Conservation (phyloP, 2,329 filamentous ascomycete genomes). For the Exophiala bonariae region DNA sequence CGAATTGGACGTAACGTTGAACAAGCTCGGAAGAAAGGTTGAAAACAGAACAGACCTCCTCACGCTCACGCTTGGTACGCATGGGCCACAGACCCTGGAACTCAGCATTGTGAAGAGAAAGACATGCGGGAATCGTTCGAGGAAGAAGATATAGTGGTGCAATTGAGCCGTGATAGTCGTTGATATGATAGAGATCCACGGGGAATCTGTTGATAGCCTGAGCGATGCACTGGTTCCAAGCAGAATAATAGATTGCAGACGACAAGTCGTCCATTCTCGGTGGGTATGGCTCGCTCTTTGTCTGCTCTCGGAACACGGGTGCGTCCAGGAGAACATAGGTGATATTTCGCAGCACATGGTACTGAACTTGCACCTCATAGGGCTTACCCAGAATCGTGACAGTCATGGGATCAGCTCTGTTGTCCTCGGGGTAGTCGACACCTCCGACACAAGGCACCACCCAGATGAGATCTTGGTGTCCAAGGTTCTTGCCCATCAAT, state of each 20-base stretch:
- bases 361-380: slow-evolving; percentile 64
- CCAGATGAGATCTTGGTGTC: slow-evolving; percentile 66
- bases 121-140: slow-evolving; percentile 59
- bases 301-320: slow-evolving; percentile 65
- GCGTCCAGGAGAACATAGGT: slow-evolving; percentile 68
- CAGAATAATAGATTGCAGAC: slow-evolving; percentile 67
- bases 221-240: slow-evolving; percentile 70
- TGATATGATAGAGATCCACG: slow-evolving; percentile 66
- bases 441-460: slow-evolving; percentile 64
- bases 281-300: slow-evolving; percentile 64
- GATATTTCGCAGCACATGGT: slow-evolving; percentile 64
- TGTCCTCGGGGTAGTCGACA: slow-evolving; percentile 63
- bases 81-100: slow-evolving; percentile 71
- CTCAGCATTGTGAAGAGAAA: slow-evolving; percentile 69
- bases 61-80: slow-evolving; percentile 60
- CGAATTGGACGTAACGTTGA: slow-evolving; percentile 64
- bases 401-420: slow-evolving; percentile 60
- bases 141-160: slow-evolving; percentile 67
- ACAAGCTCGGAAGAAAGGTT: slow-evolving; percentile 60
- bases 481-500: slow-evolving; percentile 65
- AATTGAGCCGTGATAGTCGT: slow-evolving; percentile 64
- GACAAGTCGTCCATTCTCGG: slow-evolving; percentile 69
- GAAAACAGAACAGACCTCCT: slow-evolving; percentile 66
- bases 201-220: slow-evolving; percentile 63
- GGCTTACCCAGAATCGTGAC: slow-evolving; percentile 61